Conservation (phyloP, 352 stramenopile genomes). For the Phytophthora agathidicida region DNA sequence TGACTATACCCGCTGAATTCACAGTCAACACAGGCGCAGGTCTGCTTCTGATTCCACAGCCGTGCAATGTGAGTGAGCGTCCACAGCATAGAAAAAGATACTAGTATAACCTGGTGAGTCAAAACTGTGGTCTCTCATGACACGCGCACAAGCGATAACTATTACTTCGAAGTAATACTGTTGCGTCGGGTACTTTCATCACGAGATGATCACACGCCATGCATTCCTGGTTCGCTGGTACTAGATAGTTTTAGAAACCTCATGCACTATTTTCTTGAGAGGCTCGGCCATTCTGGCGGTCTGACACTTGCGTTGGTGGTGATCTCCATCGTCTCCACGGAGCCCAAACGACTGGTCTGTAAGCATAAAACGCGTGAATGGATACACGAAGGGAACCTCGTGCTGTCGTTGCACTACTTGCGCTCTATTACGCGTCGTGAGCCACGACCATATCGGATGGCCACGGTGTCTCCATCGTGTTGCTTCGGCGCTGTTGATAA, state of each 20-base stretch:
- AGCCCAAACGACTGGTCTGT: slow-evolving; percentile 17
- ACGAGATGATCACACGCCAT: too few species aligned
- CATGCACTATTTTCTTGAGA: background rate
- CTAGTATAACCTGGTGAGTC: background rate
- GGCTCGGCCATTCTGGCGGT: background rate
- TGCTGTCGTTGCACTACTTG: slow-evolving; percentile 5
- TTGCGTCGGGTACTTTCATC: too few species aligned
- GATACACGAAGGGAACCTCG: slow-evolving; percentile 16
- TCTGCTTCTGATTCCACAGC: slow-evolving; percentile 25
- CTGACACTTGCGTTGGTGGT: background rate
- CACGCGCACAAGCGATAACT: too few species aligned
- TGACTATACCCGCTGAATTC: too few species aligned
- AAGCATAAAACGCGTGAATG: slow-evolving; percentile 26
- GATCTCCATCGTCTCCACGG: background rate
- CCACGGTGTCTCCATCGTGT: too few species aligned
- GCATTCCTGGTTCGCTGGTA: too few species aligned
- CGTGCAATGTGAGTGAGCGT: slow-evolving; percentile 11
- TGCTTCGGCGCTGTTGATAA: too few species aligned
- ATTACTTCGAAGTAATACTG: too few species aligned
- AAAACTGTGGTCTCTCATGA: background rate
- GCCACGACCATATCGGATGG: slow-evolving; percentile 8
- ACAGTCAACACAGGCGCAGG: slow-evolving; percentile 13
- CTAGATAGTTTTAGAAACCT: background rate
- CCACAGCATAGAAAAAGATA: slow-evolving; percentile 10
- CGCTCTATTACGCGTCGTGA: slow-evolving; percentile 13